phyloP scores from a whole-genome alignment of 495 filamentous ascomycete genomes.

The Penicillium crystallinum region DNA sequence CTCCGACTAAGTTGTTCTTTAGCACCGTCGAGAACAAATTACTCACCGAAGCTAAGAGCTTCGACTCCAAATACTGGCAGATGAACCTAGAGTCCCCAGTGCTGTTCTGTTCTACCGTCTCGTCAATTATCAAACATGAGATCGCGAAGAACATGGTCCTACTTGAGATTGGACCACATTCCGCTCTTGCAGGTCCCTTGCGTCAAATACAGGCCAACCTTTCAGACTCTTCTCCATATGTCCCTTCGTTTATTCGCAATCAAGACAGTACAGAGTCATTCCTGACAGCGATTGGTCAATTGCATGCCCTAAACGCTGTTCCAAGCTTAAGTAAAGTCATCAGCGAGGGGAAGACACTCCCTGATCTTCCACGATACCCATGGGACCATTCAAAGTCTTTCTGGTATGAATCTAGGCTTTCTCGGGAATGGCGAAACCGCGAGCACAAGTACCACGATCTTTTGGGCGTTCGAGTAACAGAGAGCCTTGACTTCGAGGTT shows the following conservation, averaged over 20 bases:
- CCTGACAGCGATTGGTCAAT: background rate
- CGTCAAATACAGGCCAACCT: slow-evolving; percentile 21
- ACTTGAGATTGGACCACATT: slow-evolving; percentile 45
- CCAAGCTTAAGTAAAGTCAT: background rate
- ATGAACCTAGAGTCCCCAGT: slow-evolving; percentile 37
- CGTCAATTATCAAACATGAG: slow-evolving; percentile 15
- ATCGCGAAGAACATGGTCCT: slow-evolving; percentile 27
- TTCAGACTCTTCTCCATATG: slow-evolving; percentile 1
- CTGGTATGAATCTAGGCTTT: slow-evolving; percentile 1
- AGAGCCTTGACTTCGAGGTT: slow-evolving; percentile 12
- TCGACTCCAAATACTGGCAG: slow-evolving; percentile 41
- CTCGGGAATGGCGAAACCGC: background rate
- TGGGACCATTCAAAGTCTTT: background rate
- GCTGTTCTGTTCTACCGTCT: slow-evolving; percentile 30
- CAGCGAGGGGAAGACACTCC: background rate
- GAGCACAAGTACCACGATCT: background rate
- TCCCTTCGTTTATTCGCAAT: background rate
- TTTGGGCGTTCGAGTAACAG: background rate
- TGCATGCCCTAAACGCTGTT: background rate
- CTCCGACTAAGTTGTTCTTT: slow-evolving; percentile 9
- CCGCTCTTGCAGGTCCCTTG: slow-evolving; percentile 33
- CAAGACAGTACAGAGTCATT: background rate
- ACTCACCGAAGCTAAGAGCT: slow-evolving; percentile 4
- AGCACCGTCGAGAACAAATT: slow-evolving; percentile 29
- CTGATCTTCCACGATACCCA: slow-evolving; percentile 2